Conservation (phyloP, 371 early-diverging fungal species). For the Zychaea mexicana region DNA sequence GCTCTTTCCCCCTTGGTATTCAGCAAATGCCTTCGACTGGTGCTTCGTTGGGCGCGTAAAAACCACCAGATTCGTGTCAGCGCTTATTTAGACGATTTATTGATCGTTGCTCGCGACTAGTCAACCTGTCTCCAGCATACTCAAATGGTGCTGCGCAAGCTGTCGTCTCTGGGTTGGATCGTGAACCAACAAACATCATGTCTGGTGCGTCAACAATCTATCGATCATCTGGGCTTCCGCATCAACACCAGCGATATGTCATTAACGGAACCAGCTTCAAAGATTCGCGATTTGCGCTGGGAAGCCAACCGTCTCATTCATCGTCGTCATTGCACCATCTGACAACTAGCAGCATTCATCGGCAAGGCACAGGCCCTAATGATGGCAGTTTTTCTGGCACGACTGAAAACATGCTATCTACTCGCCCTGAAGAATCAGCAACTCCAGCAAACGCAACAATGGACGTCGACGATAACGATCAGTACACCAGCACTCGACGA, state of each 20-base stretch:
- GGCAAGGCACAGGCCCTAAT: constrained; percentile 27
- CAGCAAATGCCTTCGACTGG: constrained; percentile 27
- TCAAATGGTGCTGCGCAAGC: constrained; percentile 12
- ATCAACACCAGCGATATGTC: constrained; percentile 17
- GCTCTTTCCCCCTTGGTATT: constrained; percentile 34
- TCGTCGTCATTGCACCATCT: background rate
- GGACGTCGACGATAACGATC: background rate
- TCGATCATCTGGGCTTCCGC: constrained; percentile 23
- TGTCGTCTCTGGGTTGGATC: constrained; percentile 19
- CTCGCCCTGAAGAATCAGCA: background rate
- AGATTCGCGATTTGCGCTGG: constrained; percentile 15
- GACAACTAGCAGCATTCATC: constrained; percentile 19
- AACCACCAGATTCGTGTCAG: constrained; percentile 22
- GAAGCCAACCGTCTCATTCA: constrained; percentile 2
- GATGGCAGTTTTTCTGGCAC: constrained; percentile 24
- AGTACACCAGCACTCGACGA: background rate
- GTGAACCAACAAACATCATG: constrained; percentile 21
- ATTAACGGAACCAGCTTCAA: constrained; percentile 6
- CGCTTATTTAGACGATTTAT: constrained; percentile 35
- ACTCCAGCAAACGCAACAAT: background rate
- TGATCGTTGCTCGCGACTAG: constrained; percentile 11
- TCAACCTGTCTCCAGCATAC: constrained; percentile 1
- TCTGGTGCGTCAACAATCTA: constrained; percentile 12
- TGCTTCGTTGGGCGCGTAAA: constrained; percentile 26
- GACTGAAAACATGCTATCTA: constrained; percentile 17